Conservation (phyloP, 768 basidiomycete species). For the Mrakia gelida region DNA sequence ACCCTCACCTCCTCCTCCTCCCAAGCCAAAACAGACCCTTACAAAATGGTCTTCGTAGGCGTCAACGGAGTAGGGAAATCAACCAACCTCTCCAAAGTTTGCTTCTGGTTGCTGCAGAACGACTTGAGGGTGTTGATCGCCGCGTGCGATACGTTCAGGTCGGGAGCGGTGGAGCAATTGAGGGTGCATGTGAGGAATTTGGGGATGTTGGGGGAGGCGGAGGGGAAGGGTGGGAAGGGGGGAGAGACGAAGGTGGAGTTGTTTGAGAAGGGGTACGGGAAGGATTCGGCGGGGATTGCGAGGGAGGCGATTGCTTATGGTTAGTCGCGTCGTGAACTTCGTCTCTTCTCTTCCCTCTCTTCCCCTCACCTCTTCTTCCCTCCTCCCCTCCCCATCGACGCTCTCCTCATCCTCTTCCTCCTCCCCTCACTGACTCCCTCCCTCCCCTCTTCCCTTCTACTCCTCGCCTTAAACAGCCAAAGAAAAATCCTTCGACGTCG, state of each 20-base stretch:
- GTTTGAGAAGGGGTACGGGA: constrained; percentile 94
- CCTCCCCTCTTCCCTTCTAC: not conserved
- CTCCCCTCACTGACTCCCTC: not conserved
- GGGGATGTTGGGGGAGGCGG: constrained; percentile 71
- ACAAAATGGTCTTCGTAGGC: constrained; percentile 92
- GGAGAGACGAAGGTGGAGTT: constrained; percentile 65
- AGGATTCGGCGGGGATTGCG: constrained; percentile 97
- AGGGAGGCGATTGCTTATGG: constrained; percentile 90
- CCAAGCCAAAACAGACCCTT: constrained; percentile 65
- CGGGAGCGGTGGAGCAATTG: constrained; percentile 95
- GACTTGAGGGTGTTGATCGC: constrained; percentile 88
- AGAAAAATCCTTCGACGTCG: constrained; percentile 90
- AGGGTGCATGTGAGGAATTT: constrained; percentile 94
- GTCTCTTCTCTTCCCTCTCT: no score
- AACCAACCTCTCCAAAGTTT: constrained; percentile 95
- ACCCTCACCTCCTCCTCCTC: constrained; percentile 48
- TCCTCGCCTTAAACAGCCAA: constrained; percentile 54
- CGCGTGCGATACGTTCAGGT: constrained; percentile 97
- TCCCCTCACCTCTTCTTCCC: not conserved
- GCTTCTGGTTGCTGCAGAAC: constrained; percentile 98
- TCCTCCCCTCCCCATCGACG: not conserved
- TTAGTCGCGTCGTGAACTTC: constrained; percentile 49
- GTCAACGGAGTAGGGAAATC: constrained; percentile 99
- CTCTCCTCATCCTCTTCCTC: constrained; percentile 6
- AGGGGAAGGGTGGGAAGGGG: constrained; percentile 52